Evolutionary conservation across 2,329 filamentous ascomycete species (phyloP), one percentile per base, ranked within the genome.

Genomic region (Eutypa lata): DNA sequence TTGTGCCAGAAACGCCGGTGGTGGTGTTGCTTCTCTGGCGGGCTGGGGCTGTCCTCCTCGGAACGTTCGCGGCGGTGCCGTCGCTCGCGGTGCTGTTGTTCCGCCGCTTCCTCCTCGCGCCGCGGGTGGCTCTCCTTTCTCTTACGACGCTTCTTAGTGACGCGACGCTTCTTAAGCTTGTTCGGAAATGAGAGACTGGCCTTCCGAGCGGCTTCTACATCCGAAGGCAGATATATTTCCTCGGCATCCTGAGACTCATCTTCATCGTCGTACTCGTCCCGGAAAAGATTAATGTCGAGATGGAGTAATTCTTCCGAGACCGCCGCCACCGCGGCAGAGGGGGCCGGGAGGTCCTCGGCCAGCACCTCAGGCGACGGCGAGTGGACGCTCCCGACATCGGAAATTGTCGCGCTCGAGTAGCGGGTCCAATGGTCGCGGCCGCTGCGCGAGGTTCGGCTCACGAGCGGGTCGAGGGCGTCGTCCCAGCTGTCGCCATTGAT

Each of bases 401-500:
- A 69, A 50, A 65, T 65, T 33, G 65, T 68, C 14, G 65, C 69
- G 22, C 67, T 62, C 3, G 74, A 76, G 51, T 71, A 64, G 19
- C 73, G 67, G 11, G 72, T 73, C 76, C 76, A 79, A 21, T 71
- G 64, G 28, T 72, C 69, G 50, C 65, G 64, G 31, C 72, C 69
- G 50, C 65, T 73, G 57, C 68, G 76, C 62, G 66, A 73, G 57
- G 63, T 71, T 57, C 75, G 68, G 65, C 76, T 64, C 64, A 81
- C 83, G 52, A 95, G 73, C 2, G 89, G 88, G 38, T 84, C 82
- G n/a, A 96, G 79, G 0, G 90, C 90, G 28, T 91, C 87, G 53
- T 94, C 88, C 90, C 90, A 96, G 53, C 78, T 87, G 26, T 88
- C 90, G 33, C 76, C 76, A 55, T 82, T 79, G 48, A 84, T 78